phyloP scores from a whole-genome alignment of 768 basidiomycete species.

The Pisolithus tinctorius region DNA sequence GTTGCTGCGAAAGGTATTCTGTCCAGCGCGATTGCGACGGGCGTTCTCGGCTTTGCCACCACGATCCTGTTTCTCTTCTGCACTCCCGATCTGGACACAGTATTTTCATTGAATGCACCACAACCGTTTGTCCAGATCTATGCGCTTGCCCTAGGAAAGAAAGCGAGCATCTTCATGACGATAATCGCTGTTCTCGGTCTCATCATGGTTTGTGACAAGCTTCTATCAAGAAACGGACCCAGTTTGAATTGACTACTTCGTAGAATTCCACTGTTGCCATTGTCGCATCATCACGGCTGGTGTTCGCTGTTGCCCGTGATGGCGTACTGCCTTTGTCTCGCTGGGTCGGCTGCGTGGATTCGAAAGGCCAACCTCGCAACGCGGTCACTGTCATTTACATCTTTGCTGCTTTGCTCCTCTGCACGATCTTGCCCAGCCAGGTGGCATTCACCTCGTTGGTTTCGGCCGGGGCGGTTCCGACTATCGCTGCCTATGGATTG shows the following conservation, averaged over 20 bases:
- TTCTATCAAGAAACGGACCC: neutral
- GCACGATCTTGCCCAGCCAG: constrained; percentile 82
- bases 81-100: constrained; percentile 66
- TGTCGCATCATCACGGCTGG: constrained; percentile 80
- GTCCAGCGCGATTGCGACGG: constrained; percentile 69
- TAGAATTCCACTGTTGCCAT: constrained; percentile 85
- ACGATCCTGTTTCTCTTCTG: constrained; percentile 82
- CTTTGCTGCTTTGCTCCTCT: constrained; percentile 70
- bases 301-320: constrained; percentile 93
- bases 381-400: constrained; percentile 84
- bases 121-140: constrained; percentile 92
- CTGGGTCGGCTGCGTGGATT: constrained; percentile 77
- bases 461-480: constrained; percentile 80
- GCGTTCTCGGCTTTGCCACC: constrained; percentile 70
- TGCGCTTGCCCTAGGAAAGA: constrained; percentile 73
- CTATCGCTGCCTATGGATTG: constrained; percentile 82
- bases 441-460: constrained; percentile 91
- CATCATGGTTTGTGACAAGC: constrained; percentile 52
- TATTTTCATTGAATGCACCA: constrained; percentile 74
- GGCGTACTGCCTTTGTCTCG: constrained; percentile 78
- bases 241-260: neutral
- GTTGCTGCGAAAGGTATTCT: constrained; percentile 81
- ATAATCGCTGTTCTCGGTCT: constrained; percentile 78
- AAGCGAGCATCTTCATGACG: constrained; percentile 83
- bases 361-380: constrained; percentile 67